Evolutionary conservation across 148 eudicot genomes (phyloP), one percentile per base, ranked within the genome.

Genomic region (Diospyros kaki): DNA sequence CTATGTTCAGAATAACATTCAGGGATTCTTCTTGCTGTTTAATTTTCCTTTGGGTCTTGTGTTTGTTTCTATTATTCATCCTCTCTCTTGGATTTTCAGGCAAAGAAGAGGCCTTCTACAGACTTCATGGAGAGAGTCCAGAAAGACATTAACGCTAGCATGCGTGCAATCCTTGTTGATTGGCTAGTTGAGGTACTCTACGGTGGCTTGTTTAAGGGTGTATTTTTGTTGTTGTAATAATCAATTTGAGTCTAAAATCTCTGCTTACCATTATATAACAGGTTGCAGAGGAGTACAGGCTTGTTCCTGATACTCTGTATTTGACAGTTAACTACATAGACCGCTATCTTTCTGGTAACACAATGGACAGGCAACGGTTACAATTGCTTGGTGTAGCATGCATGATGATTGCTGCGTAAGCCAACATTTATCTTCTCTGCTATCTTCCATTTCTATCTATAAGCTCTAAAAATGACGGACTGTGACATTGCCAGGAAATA

Each of bases 381-480:
- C 99, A 95, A 55, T 82, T 95, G 85, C 88, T 95, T 43, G 99
- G 99, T 56, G 91, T 95, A 58, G 93, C 97, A 4, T 93, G 93
- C 85, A 95, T 95, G 97, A 92, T 95, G 97, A 86, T 95, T 71
- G 97, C 99, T n/a, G 73, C 96, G 97, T 92, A 95, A 92, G 96
- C 63, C 60, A 44, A 2, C 11, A 18, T 64, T 68, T 54, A 52
- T 4, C n/a, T 11, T 1, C 51, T 63, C 68, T 56, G 18, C 45
- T 42, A 1, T n/a, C n/a, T n/a, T 44, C 9, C 44, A 0, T 51
- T 6, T 56, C 13, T 58, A 9, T 48, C 71, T 68, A 42, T 14
- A 8, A 3, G 7, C 14, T 50, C 14, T 13, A 39, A 45, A 72
- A 51, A 42, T 1, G 64, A 17, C 54, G n/a, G n/a, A n/a, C n/a